Evolutionary conservation across 2,329 filamentous ascomycete species (phyloP), one percentile per base, ranked within the genome.

Genomic region (Trichoderma pleuroti): DNA sequence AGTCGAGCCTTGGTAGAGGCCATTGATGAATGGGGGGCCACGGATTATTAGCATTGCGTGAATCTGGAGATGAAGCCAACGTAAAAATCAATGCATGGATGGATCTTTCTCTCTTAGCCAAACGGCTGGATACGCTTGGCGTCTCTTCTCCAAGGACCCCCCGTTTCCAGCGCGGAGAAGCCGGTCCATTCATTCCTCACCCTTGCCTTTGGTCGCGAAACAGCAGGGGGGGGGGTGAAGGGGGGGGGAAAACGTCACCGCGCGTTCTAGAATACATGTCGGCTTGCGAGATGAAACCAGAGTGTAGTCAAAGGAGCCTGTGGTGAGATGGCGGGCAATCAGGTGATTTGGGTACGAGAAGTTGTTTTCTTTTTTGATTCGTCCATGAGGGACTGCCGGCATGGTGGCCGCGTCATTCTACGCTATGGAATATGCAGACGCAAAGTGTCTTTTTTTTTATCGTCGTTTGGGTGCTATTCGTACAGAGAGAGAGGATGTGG

Each of bases 341-440:
- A 34, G 21, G 42, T 21, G 61, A 64, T 64, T 64, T 42, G 61
- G 61, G 5, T 64, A 28, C 6, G 14, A 16, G 21, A 16, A 21
- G 30, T 59, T 34, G 12, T 5, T 52, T 52, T 24, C 21, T 52
- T 52, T 21, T 49, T 49, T 12, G 1, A 12, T 49, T 52, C 46
- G 46, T 67, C 36, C 14, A 67, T 67, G 36, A n/a, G 34, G 32
- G 4, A 2, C 12, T 34, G 32, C 11, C 10, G 11, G 34, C 34
- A n/a, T 34, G 16, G 26, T 21, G 64, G 64, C 64, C 52, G 52
- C 52, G 64, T 67, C 52, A 67, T 59, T 59, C 64, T 67, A 46
- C 64, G 36, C 64, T 57, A 59, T 42, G 52, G 52, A 8, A 18
- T 59, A 46, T 59, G 64, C 16, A 57, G 32, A 42, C 24, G 1